Evolutionary conservation across 2,329 filamentous ascomycete genomes (phyloP).

Genomic region (Fusarium odoratissimum): DNA sequence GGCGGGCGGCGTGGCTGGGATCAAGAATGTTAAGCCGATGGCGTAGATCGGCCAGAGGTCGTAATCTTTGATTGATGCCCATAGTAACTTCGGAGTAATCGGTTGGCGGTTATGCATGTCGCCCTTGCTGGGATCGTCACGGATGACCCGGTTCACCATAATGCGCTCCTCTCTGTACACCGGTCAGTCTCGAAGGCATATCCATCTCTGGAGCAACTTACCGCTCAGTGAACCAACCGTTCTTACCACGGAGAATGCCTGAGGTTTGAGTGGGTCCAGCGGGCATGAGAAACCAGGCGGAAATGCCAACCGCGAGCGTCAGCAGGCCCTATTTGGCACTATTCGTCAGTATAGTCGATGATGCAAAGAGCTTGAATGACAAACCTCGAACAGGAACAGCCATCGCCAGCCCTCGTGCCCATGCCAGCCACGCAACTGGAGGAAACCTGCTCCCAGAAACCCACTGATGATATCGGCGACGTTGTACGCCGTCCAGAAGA

Average conservation of each 20-base stretch:
- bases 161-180: not conserved
- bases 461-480: not conserved
- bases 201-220: not conserved
- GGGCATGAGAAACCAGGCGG: not conserved
- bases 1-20: not conserved
- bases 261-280: not conserved
- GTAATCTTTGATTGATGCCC: not conserved
- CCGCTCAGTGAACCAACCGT: not conserved
- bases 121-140: not conserved
- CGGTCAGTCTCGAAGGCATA: rapidly evolving
- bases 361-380: rapidly evolving
- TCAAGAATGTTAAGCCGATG: not conserved
- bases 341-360: not conserved
- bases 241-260: not conserved
- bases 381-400: not conserved
- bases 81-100: not conserved
- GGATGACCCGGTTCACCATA: not conserved
- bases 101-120: not conserved
- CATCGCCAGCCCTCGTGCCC: not conserved
- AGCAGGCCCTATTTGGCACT: not conserved
- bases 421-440: not conserved
- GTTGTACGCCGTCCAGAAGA: not conserved
- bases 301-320: not conserved
- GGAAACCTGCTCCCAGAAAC: not conserved
- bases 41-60: not conserved